Evolutionary conservation across 1,139 yeast genomes (phyloP), one percentile per base, ranked within the genome.

Genomic region (Scheffersomyces titani): DNA sequence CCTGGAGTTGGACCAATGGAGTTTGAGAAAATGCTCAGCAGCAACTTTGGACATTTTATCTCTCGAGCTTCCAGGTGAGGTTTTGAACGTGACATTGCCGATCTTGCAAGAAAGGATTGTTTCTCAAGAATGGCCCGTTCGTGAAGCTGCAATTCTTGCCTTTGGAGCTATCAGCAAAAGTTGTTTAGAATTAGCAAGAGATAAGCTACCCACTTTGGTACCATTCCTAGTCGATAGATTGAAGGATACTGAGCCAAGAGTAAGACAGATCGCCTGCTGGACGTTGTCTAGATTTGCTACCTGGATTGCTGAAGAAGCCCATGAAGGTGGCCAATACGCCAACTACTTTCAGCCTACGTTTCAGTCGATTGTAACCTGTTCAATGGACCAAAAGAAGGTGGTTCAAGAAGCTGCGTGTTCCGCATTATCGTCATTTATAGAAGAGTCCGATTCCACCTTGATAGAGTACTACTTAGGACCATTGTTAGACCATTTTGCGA

Each of bases 351-450:
- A 83, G 57, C 96, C 96, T 3, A 91, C 96, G 0, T 80, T 94
- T 61, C 87, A 89, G 65, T 85, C 96, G 1, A 82, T 93, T 52
- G 81, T 94, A 67, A 76, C 74, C 54, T 89, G 96, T 71, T 87
- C 91, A 44, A 76, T 92, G 63, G 98, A 94, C 71, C 81, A 79
- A 56, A 92, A 92, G 75, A 93, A 93, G 69, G 91, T 90, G 59
- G 99, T 94, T 18, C 99, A 94, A 74, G 96, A 92, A 67, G 89
- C 97, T 53, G 98, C 97, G 1, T 91, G 97, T 66, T 86, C 93
- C 50, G 91, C 97, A 9, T 82, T 94, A 54, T 88, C 97, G 0
- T 87, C 88, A 54, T 89, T 92, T 60, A 86, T 93, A 52, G 98
- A 93, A 68, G 86, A 83, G 59, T 82, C 96, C 20, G 92, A 91